Conservation (phyloP, 208 protist species). For the Leishmania guyanensis region DNA sequence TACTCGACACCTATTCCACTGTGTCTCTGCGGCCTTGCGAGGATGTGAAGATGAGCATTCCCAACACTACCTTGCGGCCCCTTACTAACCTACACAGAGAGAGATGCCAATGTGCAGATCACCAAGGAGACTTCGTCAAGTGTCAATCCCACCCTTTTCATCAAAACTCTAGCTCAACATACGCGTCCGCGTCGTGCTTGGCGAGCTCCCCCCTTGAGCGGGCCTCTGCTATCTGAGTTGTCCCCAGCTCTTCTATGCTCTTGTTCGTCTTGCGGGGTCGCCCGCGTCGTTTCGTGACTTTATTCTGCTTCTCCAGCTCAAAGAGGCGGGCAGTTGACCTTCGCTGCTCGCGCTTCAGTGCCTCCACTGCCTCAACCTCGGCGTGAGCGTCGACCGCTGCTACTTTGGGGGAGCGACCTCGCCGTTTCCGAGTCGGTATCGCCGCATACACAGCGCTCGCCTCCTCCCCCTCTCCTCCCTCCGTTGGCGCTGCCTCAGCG, state of each 20-base stretch:
- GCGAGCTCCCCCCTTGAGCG: not conserved
- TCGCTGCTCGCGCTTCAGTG: not conserved
- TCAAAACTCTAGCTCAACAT: conserved; percentile 4
- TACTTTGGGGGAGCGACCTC: not conserved
- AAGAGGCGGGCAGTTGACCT: not conserved
- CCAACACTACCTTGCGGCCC: not conserved
- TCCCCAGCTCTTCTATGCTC: not conserved
- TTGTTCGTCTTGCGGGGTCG: not conserved
- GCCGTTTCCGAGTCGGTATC: not conserved
- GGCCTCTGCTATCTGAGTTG: not conserved
- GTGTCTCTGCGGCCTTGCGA: too few relatives aligned
- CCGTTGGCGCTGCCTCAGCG: not conserved
- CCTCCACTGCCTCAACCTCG: not conserved
- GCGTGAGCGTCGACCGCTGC: not conserved
- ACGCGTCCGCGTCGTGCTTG: not conserved
- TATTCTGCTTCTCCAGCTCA: not conserved
- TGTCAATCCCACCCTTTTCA: not conserved
- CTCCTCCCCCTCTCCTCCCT: not conserved
- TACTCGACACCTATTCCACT: too few relatives aligned
- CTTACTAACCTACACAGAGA: not conserved
- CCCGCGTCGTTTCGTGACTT: not conserved
- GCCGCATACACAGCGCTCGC: not conserved
- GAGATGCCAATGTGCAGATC: not conserved
- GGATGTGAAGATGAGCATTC: not conserved
- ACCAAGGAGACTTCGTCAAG: not conserved